A percentile compares a stretch with the other conserved stretches of the same genome.
Conservation (phyloP, 305 asterid species). For the Fraxinus baroniana region DNA sequence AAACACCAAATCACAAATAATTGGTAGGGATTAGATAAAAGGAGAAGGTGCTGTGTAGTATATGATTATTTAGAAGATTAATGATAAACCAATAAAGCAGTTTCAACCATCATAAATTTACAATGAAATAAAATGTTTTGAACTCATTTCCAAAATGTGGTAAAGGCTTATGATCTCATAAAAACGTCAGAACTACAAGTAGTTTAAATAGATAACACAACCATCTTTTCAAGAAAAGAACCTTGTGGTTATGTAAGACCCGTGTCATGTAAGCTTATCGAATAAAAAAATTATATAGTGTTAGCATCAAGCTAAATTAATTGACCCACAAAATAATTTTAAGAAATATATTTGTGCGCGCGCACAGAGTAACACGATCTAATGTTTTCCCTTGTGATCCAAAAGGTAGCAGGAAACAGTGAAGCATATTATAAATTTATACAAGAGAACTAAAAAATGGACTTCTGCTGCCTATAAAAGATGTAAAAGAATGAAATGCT, state of each 20-base stretch:
- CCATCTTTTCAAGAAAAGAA: not conserved
- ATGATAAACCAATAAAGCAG: not conserved
- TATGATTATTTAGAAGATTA: not conserved
- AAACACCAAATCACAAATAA: not conserved
- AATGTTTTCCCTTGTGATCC: not conserved
- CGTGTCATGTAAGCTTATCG: not conserved
- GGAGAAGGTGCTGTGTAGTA: not conserved
- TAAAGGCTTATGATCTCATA: not conserved
- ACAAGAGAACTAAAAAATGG: not conserved
- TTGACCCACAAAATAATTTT: not conserved
- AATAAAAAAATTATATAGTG: not conserved
- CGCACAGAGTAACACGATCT: not conserved
- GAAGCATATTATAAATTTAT: not conserved
- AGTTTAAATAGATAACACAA: not conserved
- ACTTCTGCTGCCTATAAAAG: not conserved
- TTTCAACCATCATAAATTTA: not conserved
- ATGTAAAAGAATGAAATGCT: not conserved
- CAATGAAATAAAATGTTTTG: not conserved
- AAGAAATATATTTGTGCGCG: not conserved
- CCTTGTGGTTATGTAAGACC: not conserved
- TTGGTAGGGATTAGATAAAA: not conserved
- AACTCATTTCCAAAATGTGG: not conserved
- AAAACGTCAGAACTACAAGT: not conserved
- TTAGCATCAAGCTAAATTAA: not conserved
- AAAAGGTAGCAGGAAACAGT: not conserved